Base-by-base conservation (phyloP, 129 eudicot species). In the Flaveria linearis region DNA sequence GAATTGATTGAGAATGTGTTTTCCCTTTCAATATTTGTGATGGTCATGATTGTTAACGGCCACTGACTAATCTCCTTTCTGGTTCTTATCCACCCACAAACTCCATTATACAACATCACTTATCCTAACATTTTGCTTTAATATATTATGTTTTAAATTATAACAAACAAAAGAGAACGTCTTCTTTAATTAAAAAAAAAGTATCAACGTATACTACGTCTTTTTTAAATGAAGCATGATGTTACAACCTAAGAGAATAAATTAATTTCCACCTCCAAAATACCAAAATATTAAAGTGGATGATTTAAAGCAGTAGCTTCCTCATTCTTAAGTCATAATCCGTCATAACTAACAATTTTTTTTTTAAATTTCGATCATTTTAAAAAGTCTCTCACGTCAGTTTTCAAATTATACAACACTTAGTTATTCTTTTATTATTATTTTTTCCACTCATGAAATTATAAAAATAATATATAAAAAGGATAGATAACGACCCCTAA, bases 61-160 rank as follows among this genome's bases (percentile, higher is more conserved):
- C 80, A 80, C 84, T 57, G 68, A 56, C 64, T 45, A 74, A 66
- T 43, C 65, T 53, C 50, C 28, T 50, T 74, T 80, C 41, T 36
- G 41, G 41, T 36, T 36, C 84, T 80, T 80, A 80, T 80, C 84
- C 42, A 63, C 47, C 78, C 73, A 79, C 78, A 79, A 63, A 79
- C 78, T 57, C 80, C 71, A 80, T 60, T 71, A 68, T 80, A 73
- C 52, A 16, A 46, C 16, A 17, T 63, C 75, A 66, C 84, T 80
- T 55, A 80, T 66, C 60, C 50, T 72, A 51, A 63, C 68, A 51
- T 42, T 22, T 64, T 6, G 11, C 52, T 50, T 60, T 58, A 36
- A 4, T 42, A 61, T 60, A 23, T 60, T 58, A 46, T 60, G 46
- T 17, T 16, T 56, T 46, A 49, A 28, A 61, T 46, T 61, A 47